These are phyloP conservation scores for Magnolia officinalis DNA, from an alignment of 164 flowering plant species.

Conservation along the genomic window DNA sequence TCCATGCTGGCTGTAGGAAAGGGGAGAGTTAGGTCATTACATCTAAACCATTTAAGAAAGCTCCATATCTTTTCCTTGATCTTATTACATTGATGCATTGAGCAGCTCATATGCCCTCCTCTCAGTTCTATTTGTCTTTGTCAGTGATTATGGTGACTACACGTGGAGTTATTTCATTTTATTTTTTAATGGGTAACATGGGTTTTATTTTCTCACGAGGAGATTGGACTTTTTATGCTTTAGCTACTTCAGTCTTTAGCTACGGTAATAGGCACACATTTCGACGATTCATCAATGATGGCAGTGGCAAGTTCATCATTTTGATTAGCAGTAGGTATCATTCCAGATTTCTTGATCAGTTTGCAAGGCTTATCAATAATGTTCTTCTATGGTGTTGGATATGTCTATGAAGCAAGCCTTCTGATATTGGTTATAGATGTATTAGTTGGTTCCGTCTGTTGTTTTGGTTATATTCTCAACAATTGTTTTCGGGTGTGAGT, in stretches of 20 bases:
- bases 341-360: not conserved
- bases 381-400: not conserved
- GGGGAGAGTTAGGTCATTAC: not conserved
- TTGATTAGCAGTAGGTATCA: not conserved
- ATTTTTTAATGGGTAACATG: not conserved
- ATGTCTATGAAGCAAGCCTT: not conserved
- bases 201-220: too few relatives aligned
- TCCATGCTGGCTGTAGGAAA: not conserved
- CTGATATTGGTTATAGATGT: not conserved
- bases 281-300: not conserved
- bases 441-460: not conserved
- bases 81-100: not conserved
- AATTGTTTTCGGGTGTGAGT: not conserved
- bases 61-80: not conserved
- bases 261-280: too few relatives aligned
- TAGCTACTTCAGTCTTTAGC: too few relatives aligned
- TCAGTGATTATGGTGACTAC: not conserved
- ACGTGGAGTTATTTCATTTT: not conserved
- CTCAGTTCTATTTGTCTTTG: too few relatives aligned
- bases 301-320: not conserved
- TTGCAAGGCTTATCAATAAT: not conserved
- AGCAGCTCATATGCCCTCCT: not conserved
- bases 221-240: too few relatives aligned
- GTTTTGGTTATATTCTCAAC: not conserved
- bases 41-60: too few relatives aligned